These are phyloP conservation scores for Dactylellina leptospora DNA, from an alignment of 2,329 filamentous ascomycete species.

Conservation along the genomic window DNA sequence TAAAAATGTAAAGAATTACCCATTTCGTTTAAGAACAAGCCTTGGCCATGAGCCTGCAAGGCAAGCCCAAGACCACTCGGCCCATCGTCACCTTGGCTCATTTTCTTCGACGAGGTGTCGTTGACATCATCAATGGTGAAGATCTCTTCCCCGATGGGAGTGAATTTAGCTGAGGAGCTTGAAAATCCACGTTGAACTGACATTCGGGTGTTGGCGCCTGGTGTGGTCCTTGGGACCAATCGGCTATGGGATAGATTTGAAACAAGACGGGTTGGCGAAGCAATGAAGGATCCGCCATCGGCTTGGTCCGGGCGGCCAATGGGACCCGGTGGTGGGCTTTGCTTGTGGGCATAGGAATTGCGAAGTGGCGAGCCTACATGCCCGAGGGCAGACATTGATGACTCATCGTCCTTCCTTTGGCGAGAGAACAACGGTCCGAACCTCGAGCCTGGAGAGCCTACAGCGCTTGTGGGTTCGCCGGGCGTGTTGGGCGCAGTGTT, in stretches of 20 bases:
- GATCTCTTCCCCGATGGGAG: constrained; percentile 35
- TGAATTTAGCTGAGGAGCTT: constrained; percentile 23
- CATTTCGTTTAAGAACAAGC: constrained; percentile 36
- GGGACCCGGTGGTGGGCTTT: constrained; percentile 55
- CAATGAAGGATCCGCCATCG: constrained; percentile 51
- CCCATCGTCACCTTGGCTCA: constrained; percentile 9
- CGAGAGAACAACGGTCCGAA: constrained; percentile 70
- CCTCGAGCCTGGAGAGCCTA: constrained; percentile 70
- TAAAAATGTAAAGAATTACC: constrained; percentile 42
- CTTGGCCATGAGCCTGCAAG: constrained; percentile 16
- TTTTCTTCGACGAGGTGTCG: constrained; percentile 44
- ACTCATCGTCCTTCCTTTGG: constrained; percentile 65
- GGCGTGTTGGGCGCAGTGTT: constrained; percentile 64
- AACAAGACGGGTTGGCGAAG: constrained; percentile 29
- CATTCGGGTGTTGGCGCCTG: constrained; percentile 24
- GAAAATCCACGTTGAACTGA: constrained; percentile 26
- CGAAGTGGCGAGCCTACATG: constrained; percentile 74
- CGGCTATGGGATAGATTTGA: constrained; percentile 15
- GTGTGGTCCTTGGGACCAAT: constrained; percentile 32
- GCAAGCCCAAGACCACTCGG: constrained; percentile 32
- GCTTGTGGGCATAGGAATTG: constrained; percentile 64
- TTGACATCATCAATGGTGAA: constrained; percentile 48
- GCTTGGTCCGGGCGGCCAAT: constrained; percentile 54
- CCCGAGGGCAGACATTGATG: constrained; percentile 64
- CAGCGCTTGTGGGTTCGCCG: constrained; percentile 63